Evolutionary conservation across 192 early-diverging fungal genomes (phyloP), one percentile per base, ranked within the genome.

Genomic region (Umbelopsis vinacea): DNA sequence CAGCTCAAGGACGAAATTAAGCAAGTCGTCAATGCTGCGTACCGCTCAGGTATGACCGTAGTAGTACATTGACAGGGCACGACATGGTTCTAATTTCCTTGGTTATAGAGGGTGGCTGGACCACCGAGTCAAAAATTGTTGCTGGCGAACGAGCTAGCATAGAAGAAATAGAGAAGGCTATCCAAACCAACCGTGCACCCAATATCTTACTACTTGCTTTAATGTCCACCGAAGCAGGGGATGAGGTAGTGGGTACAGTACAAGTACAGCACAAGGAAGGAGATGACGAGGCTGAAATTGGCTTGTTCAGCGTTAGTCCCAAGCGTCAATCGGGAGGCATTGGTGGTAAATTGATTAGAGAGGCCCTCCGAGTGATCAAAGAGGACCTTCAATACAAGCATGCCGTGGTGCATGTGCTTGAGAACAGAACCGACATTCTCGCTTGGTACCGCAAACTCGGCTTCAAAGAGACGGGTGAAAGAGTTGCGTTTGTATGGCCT

Each of bases 381-480:
- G 73, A 81, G 1, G 67, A 76, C n/a, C 67, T 80, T 55, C 46
- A 73, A 29, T 78, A 72, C 45, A 67, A 71, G 0, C 73, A 79
- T n/a, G 81, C 78, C 15, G 33, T 76, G 0, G 77, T 83, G 11
- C 77, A 79, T 68, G 84, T 84, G 1, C 55, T 86, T 9, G 74
- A 76, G 33, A 76, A 80, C 50, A 74, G 84, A 67, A 26, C 57
- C 2, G 84, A 86, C 26, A 68, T 86, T 22, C 71, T 86, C 12
- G 46, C 11, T 1, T 86, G 84, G 84, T 86, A 86, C 38, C 71
- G 78, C 19, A 82, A 78, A 29, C 68, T 86, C 6, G 84, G 84
- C 3, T 86, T 83, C 50, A 40, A 50, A 12, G 78, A 83, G 26
- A 84, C 75, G 40, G 84, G 84, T 21, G 82, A 83, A 67, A 73